phyloP scores from a whole-genome alignment of 2,329 filamentous ascomycete genomes.

The Fonsecaea erecta region DNA sequence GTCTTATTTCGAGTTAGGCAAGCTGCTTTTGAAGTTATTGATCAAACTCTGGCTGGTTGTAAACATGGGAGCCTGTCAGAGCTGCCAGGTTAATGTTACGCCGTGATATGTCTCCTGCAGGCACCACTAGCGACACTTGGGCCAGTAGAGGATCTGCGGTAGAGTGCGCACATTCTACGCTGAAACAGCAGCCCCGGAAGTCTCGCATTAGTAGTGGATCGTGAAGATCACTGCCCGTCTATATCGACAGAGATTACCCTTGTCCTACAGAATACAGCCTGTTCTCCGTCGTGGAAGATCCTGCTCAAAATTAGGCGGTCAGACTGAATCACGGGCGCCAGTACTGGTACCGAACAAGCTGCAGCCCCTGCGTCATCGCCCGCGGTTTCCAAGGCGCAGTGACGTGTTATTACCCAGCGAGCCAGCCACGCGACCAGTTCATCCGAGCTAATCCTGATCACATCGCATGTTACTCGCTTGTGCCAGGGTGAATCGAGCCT shows the following conservation, averaged over 20 bases:
- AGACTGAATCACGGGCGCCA: not conserved
- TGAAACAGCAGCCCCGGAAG: not conserved
- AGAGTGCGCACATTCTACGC: not conserved
- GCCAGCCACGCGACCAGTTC: constrained; percentile 19
- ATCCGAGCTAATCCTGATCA: not conserved
- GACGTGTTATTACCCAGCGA: not conserved
- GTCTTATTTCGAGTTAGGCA: not conserved
- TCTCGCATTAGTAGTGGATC: not conserved
- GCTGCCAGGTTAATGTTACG: not conserved
- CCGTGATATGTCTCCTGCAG: not conserved
- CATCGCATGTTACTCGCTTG: not conserved
- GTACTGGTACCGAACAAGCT: not conserved
- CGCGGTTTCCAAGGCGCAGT: not conserved
- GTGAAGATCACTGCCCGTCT: not conserved
- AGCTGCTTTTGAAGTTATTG: not conserved
- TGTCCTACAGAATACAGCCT: not conserved
- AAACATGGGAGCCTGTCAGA: not conserved
- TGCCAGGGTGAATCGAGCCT: not conserved
- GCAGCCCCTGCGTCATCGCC: constrained; percentile 10
- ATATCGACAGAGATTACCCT: not conserved
- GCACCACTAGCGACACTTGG: not conserved
- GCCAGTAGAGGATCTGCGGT: not conserved
- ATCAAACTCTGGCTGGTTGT: not conserved
- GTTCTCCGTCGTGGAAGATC: not conserved
- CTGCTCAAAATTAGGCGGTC: not conserved